Evolutionary conservation across 345 rosid genomes (phyloP), one percentile per base, ranked within the genome.

Genomic region (Gossypium longicalyx): DNA sequence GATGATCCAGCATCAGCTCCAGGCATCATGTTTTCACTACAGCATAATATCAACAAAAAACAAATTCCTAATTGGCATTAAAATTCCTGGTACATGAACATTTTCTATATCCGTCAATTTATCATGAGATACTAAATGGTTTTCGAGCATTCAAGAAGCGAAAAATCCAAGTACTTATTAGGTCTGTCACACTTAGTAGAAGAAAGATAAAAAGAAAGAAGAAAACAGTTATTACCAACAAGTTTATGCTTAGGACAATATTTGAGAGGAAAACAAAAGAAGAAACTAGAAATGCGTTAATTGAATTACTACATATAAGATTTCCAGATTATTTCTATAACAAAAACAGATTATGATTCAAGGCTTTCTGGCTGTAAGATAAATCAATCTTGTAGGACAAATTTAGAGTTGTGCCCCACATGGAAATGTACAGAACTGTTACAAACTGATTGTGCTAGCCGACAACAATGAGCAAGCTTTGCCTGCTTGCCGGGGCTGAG

Each of bases 401-500:
- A 15, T 16, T 52, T 16, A 17, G 9, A 6, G 2, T 52, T 52
- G 57, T 52, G 1, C 7, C 17, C 9, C 16, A n/a, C 59, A 2
- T 56, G 25, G 13, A 2, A 56, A 20, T 20, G 60, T 9, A 16
- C 25, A 56, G 60, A 19, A 56, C 25, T 16, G 16, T 8, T 20
- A 56, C 41, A 19, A 56, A 56, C 25, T 20, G 23, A 56, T 3
- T 0, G 20, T 56, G 34, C 92, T 81, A 90, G 61, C 97, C 91
- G 5, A 83, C 86, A 3, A 94, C 81, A 0, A 93, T 86, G 41
- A 89, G 83, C 85, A 92, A 81, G 86, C 98, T 92, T 76, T 92
- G 97, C 70, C 97, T 81, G 53, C 90, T 89, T 9, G 80, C 90
- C 0, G 97, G 97, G 45, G 92, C 83, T 12, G 97, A 92, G 85